Evolutionary conservation across 176 grass and related monocot species (phyloP), one percentile per base, ranked within the genome.

Genomic region (Bolboschoenus planiculmis): DNA sequence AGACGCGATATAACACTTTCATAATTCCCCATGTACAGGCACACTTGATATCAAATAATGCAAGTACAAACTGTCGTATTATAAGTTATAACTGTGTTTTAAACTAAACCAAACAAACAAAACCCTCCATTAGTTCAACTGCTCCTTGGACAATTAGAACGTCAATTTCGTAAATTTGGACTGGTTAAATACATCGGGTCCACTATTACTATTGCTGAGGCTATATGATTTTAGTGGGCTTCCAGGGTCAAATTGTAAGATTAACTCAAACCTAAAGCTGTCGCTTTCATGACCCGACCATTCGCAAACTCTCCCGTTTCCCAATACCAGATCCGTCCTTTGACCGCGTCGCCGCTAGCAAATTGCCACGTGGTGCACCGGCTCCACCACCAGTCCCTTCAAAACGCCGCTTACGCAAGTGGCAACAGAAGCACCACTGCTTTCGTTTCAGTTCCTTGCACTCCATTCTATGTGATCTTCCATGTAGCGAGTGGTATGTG

Each of bases 241-340:
- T 68, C 2, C 7, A 13, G 67, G 67, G 37, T 42, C 10, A 43
- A 72, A 72, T 72, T 72, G 37, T 23, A 72, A 57, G 20, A 57
- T 24, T 46, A 18, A 34, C 56, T 62, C n/a, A 0, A 26, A 64
- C 37, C 24, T 42, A 82, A 20, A 53, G 79, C n/a, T 27, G 79
- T 82, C 56, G 13, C 14, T 65, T 48, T 81, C 57, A 46, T 3
- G 79, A 48, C 79, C 79, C 79, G 79, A 65, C 79, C 53, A 44
- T 62, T 63, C 37, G 35, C 56, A 81, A 81, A 26, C 55, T 60
- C 78, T 57, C 18, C 26, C 44, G 72, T 24, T 51, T 76, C 44
- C 26, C 72, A 48, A 76, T 29, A 51, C 18, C 72, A 76, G 72
- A 76, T 76, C 72, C 71, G 24, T 14, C 71, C 26, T 40, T 16